phyloP scores from a whole-genome alignment of 192 early-diverging fungal genomes.

The Podila epigama region DNA sequence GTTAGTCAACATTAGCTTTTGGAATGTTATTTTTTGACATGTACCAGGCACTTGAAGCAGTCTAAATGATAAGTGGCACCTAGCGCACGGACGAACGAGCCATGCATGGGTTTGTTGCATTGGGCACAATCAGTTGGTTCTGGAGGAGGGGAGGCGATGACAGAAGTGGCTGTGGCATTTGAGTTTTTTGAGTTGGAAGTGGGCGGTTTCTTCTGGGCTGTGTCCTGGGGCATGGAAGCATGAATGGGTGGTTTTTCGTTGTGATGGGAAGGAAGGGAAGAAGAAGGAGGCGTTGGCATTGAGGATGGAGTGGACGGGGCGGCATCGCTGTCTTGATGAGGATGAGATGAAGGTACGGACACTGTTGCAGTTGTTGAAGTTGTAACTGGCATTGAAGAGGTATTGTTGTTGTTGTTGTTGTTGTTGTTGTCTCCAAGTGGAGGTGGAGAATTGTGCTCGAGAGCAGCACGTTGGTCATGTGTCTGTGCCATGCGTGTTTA shows the following conservation, averaged over 20 bases:
- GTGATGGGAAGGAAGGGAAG: too few relatives aligned
- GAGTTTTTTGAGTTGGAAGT: too few relatives aligned
- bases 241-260: too few relatives aligned
- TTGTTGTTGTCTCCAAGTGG: not conserved
- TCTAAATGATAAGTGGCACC: slow-evolving; percentile 90
- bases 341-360: not conserved
- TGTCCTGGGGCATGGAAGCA: too few relatives aligned
- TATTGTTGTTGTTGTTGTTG: not conserved
- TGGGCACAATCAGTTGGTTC: slow-evolving; percentile 56
- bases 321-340: too few relatives aligned
- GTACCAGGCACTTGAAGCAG: slow-evolving; percentile 95
- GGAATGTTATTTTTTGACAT: too few relatives aligned
- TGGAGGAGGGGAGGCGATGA: slow-evolving; percentile 11
- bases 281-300: too few relatives aligned
- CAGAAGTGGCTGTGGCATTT: not conserved
- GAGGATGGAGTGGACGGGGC: too few relatives aligned
- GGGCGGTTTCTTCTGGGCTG: too few relatives aligned
- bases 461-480: not conserved
- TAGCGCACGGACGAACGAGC: slow-evolving; percentile 90
- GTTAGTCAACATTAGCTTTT: slow-evolving; percentile 43
- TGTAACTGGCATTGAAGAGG: not conserved
- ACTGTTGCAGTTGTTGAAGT: not conserved
- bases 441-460: not conserved
- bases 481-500: not conserved
- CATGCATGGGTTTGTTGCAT: slow-evolving; percentile 77